These are phyloP conservation scores for Thielaviopsis euricoi DNA, from an alignment of 2,329 filamentous ascomycete genomes.

Conservation along the genomic window DNA sequence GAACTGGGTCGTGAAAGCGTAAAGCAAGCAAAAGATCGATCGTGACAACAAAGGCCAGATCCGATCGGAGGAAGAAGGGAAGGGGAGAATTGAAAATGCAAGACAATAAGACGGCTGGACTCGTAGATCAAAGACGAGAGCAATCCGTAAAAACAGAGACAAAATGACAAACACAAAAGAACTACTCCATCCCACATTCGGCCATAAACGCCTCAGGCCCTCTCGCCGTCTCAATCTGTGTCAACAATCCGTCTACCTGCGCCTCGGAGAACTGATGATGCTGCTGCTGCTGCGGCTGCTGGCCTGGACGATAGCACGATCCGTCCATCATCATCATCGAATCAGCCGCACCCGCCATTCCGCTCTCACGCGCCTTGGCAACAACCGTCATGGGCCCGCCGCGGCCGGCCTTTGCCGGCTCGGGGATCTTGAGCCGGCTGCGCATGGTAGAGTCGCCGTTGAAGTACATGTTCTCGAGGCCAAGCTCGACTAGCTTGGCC, in stretches of 20 bases:
- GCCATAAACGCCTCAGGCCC: neutral
- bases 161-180: neutral
- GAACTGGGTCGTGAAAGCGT: neutral
- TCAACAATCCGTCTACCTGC: constrained; percentile 2
- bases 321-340: neutral
- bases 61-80: neutral
- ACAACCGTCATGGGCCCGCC: neutral
- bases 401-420: constrained; percentile 17
- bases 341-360: neutral
- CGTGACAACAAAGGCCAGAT: neutral
- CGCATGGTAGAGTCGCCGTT: neutral
- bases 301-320: neutral
- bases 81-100: neutral
- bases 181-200: neutral
- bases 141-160: neutral
- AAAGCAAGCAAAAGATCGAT: neutral
- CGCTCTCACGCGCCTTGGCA: neutral
- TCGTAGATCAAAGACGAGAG: neutral
- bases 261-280: neutral
- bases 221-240: constrained; percentile 2
- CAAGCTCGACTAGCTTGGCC: constrained; percentile 30
- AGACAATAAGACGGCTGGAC: neutral
- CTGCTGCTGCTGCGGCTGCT: neutral
- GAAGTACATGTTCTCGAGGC: constrained; percentile 25
- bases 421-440: constrained; percentile 10